phyloP scores from a whole-genome alignment of 495 filamentous ascomycete genomes.

The Penicillium odoratum region DNA sequence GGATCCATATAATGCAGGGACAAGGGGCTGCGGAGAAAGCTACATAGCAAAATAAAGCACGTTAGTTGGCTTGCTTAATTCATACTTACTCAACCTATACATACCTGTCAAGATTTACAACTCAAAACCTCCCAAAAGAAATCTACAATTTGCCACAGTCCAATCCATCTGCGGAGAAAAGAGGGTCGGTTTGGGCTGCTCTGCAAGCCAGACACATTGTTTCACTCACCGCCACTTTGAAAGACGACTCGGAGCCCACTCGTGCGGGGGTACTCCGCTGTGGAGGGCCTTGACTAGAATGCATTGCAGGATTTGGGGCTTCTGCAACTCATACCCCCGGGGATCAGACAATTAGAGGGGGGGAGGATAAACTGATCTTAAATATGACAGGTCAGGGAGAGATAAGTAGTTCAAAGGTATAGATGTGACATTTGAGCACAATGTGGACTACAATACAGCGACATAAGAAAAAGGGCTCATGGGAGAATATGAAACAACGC shows the following conservation, averaged over 20 bases:
- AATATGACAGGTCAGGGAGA: background rate
- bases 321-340: background rate
- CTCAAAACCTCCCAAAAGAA: background rate
- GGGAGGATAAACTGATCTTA: background rate
- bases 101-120: no score
- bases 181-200: conserved; percentile 11
- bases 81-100: background rate
- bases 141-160: conserved; percentile 1
- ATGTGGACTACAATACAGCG: conserved; percentile 21
- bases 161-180: background rate
- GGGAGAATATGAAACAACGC: conserved; percentile 6
- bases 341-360: background rate
- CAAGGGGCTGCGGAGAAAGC: conserved; percentile 5
- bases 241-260: conserved; percentile 5
- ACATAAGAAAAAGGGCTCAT: conserved; percentile 18
- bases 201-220: conserved; percentile 17
- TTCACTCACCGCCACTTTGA: conserved; percentile 33
- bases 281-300: conserved; percentile 10
- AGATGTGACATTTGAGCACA: conserved; percentile 5
- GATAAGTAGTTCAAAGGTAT: background rate
- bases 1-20: conserved; percentile 2
- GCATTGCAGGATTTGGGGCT: background rate
- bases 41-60: background rate
- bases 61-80: background rate
- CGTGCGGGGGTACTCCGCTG: conserved; percentile 17